phyloP scores from a whole-genome alignment of 805 yeast genomes.

The Hyphopichia homilentoma region DNA sequence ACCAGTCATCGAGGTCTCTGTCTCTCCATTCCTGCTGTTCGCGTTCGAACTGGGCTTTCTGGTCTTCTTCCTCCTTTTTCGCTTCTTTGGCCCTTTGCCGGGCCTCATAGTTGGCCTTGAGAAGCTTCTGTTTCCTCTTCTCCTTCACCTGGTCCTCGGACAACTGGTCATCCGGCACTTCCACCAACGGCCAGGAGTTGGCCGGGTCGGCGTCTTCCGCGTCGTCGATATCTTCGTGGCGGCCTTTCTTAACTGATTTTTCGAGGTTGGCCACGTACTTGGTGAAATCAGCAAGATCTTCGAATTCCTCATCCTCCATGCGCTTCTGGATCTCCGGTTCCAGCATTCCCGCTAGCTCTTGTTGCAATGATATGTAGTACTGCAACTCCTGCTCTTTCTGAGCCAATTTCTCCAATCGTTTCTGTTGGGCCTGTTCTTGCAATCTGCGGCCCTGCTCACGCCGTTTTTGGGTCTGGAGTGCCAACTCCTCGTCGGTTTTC shows the following conservation, averaged over 20 bases:
- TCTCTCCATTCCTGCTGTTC: constrained; percentile 79
- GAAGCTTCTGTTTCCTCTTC: constrained; percentile 76
- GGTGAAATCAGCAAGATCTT: constrained; percentile 65
- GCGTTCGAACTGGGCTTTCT: constrained; percentile 53
- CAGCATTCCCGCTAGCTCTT: constrained; percentile 45
- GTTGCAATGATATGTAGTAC: constrained; percentile 61
- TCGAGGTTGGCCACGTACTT: constrained; percentile 65
- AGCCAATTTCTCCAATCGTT: constrained; percentile 70
- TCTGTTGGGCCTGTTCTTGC: constrained; percentile 90
- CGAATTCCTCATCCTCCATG: constrained; percentile 72
- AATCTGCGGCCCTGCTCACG: constrained; percentile 82
- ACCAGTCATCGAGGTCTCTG: constrained; percentile 75
- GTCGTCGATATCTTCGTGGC: constrained; percentile 53
- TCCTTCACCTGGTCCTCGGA: constrained; percentile 79
- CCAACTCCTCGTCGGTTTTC: constrained; percentile 81
- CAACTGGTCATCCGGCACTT: constrained; percentile 79
- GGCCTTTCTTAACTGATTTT: constrained; percentile 62
- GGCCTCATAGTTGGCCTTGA: constrained; percentile 88
- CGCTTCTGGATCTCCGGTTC: constrained; percentile 53
- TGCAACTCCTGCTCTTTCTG: constrained; percentile 79
- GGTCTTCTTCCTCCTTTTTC: constrained; percentile 61
- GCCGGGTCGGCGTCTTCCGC: constrained; percentile 42
- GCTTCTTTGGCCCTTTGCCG: constrained; percentile 77
- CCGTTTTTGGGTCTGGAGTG: constrained; percentile 70
- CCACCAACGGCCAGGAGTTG: constrained; percentile 66